These are phyloP conservation scores for Asterochloris erici DNA, from an alignment of 139 green algal species.

Conservation along the genomic window DNA sequence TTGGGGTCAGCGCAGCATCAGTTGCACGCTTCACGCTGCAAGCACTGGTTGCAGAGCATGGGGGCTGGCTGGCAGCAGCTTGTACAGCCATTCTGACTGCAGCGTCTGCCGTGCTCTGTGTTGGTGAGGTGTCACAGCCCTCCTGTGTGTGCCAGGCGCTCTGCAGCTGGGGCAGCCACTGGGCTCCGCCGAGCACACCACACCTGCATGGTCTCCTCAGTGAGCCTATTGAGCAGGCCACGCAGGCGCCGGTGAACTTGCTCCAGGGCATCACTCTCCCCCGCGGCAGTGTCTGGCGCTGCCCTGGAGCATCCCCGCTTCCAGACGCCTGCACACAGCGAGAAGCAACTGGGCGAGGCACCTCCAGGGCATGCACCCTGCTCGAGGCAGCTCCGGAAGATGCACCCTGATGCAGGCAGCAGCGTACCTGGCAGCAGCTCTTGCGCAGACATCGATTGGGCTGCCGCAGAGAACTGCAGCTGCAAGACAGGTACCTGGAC, in stretches of 20 bases:
- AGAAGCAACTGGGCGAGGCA: too few species aligned
- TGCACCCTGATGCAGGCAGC: background rate
- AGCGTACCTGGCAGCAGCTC: background rate
- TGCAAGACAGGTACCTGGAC: background rate
- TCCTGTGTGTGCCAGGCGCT: too few species aligned
- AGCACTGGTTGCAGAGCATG: too few species aligned
- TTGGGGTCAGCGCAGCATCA: too few species aligned
- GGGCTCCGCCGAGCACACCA: slow-evolving; percentile 15
- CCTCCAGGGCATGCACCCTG: too few species aligned
- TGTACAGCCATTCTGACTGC: too few species aligned
- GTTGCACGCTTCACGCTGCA: too few species aligned
- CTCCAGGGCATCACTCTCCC: slow-evolving; percentile 1
- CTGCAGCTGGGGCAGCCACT: too few species aligned
- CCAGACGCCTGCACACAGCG: background rate
- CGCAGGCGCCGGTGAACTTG: slow-evolving; percentile 51
- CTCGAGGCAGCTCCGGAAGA: slow-evolving; percentile 1
- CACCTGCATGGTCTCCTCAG: slow-evolving; percentile 66
- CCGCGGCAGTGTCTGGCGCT: slow-evolving; percentile 4
- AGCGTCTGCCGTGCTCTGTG: too few species aligned
- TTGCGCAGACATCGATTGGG: background rate
- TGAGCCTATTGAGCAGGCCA: slow-evolving; percentile 75
- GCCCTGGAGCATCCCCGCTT: slow-evolving; percentile 57
- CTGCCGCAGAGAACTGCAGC: background rate
- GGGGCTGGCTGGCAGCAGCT: too few species aligned
- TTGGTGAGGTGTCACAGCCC: too few species aligned